Conservation (phyloP, 2,329 filamentous ascomycete species). For the Pleomassaria siparia region DNA sequence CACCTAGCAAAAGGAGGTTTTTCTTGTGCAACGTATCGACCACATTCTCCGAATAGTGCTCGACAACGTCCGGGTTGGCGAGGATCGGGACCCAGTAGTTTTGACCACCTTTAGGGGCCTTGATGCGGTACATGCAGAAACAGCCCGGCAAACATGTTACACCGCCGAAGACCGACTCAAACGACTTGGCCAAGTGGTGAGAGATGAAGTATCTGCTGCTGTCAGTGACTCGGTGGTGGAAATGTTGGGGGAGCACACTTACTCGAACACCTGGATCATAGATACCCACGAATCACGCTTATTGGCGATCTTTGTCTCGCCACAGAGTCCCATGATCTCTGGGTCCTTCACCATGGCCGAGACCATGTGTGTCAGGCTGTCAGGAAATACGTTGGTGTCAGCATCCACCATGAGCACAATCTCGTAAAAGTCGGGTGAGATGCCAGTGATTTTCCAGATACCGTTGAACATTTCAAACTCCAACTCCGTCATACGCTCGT, state of each 20-base stretch:
- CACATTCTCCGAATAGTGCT: constrained; percentile 99
- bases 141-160: constrained; percentile 97
- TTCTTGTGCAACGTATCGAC: constrained; percentile 98
- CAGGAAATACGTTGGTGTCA: constrained; percentile 98
- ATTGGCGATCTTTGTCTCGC: constrained; percentile 99
- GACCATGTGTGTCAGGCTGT: constrained; percentile 97
- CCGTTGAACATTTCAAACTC: constrained; percentile 99
- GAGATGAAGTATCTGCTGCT: constrained; percentile 81
- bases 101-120: constrained; percentile 94
- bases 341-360: constrained; percentile 99
- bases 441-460: constrained; percentile 97
- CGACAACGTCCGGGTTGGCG: constrained; percentile 96
- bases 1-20: constrained; percentile 86
- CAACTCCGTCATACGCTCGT: constrained; percentile 98
- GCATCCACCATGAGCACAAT: constrained; percentile 98
- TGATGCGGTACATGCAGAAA: constrained; percentile 99
- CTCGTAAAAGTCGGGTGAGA: constrained; percentile 97
- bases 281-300: constrained; percentile 93
- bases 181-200: constrained; percentile 93
- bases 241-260: constrained; percentile 33
- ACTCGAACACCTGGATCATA: constrained; percentile 97
- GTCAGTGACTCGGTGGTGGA: constrained; percentile 29
- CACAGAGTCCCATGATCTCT: constrained; percentile 98
- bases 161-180: constrained; percentile 98
- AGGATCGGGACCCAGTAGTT: constrained; percentile 99